Base-by-base conservation (phyloP, 108 stramenopile species). In the Epipyxis sp. region DNA sequence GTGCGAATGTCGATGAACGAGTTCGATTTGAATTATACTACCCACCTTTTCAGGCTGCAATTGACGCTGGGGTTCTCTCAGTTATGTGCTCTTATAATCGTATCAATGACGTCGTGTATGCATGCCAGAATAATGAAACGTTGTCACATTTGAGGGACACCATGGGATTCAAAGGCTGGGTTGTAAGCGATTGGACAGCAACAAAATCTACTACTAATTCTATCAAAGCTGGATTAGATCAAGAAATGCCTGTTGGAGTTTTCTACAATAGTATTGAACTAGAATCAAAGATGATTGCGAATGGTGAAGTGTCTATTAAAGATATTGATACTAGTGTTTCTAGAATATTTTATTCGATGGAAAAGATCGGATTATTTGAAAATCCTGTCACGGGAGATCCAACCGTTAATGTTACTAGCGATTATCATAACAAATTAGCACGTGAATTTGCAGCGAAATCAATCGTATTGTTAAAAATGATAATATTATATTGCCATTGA, bases 181-280 rank as follows among this genome's bases (percentile, higher is more conserved):
- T 90, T 0, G 80, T 90, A 69, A 88, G 88, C 16, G 91, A 92
- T 76, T 92, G 91, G 91, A 86, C 84, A 29, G 91, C 91, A 0
- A 83, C 86, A 37, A 84, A 88, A 71, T 79, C 88, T 0, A 68
- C 72, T 29, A 76, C 69, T 3, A 37, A 61, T 34, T 83, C 82
- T 40, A 76, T 90, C 2, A 30, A 50, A 16, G 88, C 87, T 10
- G 89, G 89, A 30, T 59, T 90, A 76, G 90, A 92, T 78, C 80
- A 89, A 37, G 90, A 92, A 82, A 92, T 92, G 91, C 91, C 91
- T 0, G 83, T 84, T 32, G 86, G 54, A 34, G 3, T 59, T 13
- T 87, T 86, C 44, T 42, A 40, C 29, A 77, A 40, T 0, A 42
- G 16, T 0, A 54, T 58, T 16, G 69, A 72, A 42, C 25, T 68